These are phyloP conservation scores for Apiotrichum gamsii DNA, from an alignment of 1,284 basidiomycete species.

Conservation along the genomic window DNA sequence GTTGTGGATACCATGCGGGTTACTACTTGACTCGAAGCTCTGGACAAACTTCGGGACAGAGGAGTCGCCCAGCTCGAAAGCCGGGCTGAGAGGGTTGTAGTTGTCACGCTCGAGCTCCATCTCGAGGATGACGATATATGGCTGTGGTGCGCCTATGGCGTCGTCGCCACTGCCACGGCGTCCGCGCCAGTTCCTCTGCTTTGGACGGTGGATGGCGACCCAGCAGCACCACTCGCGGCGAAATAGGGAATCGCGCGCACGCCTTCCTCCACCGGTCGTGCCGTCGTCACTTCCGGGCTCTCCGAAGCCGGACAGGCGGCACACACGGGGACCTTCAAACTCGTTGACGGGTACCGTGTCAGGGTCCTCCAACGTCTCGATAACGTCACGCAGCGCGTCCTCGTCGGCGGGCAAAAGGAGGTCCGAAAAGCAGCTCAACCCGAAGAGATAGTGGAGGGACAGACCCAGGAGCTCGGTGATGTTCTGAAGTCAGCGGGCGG, in stretches of 20 bases:
- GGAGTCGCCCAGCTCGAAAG: no score
- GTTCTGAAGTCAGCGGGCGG: slow-evolving; percentile 54
- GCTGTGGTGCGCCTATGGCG: slow-evolving; percentile 23
- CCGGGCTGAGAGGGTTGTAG: slow-evolving; percentile 59
- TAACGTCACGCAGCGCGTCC: slow-evolving; percentile 68
- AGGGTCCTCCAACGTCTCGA: slow-evolving; percentile 60
- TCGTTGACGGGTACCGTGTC: slow-evolving; percentile 26
- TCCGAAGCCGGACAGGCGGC: slow-evolving; percentile 57
- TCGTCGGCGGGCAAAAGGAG: slow-evolving; percentile 65
- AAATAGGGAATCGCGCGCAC: background rate
- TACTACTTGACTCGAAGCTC: no score
- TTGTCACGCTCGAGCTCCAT: slow-evolving; percentile 72
- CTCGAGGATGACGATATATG: slow-evolving; percentile 62
- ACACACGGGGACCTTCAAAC: slow-evolving; percentile 61
- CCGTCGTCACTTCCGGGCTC: background rate
- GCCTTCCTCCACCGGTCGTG: background rate
- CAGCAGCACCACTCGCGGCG: slow-evolving; percentile 71
- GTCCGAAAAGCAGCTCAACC: slow-evolving; percentile 68
- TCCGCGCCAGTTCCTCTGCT: slow-evolving; percentile 25
- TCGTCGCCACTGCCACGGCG: slow-evolving; percentile 27
- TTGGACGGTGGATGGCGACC: slow-evolving; percentile 70
- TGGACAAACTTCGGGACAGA: no score
- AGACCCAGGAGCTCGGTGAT: slow-evolving; percentile 64
- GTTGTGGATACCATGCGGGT: no score
- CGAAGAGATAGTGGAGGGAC: slow-evolving; percentile 70